Base-by-base conservation (phyloP, 345 rosid species). In the Citrus mangshanensis region DNA sequence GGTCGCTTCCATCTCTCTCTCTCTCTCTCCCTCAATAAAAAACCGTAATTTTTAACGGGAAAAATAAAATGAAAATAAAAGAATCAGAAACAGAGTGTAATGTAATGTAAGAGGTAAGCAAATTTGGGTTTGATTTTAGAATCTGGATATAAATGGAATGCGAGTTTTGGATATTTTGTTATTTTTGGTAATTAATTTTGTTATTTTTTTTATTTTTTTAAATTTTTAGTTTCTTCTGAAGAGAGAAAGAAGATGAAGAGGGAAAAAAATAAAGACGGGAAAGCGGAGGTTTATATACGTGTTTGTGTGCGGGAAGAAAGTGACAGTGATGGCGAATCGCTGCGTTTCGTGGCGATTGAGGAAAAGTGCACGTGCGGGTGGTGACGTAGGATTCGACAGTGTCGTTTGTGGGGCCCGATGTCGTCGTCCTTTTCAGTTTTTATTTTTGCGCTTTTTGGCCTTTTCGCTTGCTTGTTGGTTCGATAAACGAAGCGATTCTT, bases 1-100 rank as follows among this genome's bases (percentile, higher is more conserved):
- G 21, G 85, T 68, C 22, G 81, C 86, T 69, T 87, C 86, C 89
- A 78, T 83, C 46, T 54, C 77, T 18, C 37, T 35, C 46, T 54
- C 77, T 18, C 37, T 0, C 9, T 25, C 68, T 21, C 55, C 24
- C 38, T 5, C 25, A 19, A 19, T 10, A 70, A 64, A 7, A 59
- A 6, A 32, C 51, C 32, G 6, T 24, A 16, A 54, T 40, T 60
- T 38, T 78, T 55, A 77, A n/a, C 35, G 22, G 0, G 7, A 73
- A 54, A 51, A 55, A 30, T 16, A 34, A 62, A 54, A 46, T 9
- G 27, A 30, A 4, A 38, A 16, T 4, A 40, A 28, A 35, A 12
- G 22, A 0, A 24, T 25, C 6, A 46, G 10, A 56, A 40, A 4
- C 19, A 30, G 40, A 37, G 76, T 21, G 51, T 14, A 4, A 69